Percentiles rank a stretch among this genome's conserved stretches.
These are phyloP conservation scores for Penicillium sp. DNA, from an alignment of 2,329 filamentous ascomycete genomes.

Conservation along the genomic window DNA sequence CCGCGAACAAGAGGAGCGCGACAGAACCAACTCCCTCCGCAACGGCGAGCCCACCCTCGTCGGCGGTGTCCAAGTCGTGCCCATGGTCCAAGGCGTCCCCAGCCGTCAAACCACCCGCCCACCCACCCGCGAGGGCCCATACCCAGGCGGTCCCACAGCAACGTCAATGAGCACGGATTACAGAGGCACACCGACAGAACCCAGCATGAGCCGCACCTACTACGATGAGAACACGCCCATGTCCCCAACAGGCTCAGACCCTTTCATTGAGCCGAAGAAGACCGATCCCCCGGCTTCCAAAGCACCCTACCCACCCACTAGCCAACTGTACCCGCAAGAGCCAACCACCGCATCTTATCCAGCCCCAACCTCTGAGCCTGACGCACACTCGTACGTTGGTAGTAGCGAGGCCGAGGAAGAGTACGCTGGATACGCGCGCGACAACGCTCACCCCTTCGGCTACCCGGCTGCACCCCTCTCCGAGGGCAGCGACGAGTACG, in stretches of 20 bases:
- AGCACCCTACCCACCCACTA: conserved; percentile 27
- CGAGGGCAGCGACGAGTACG: conserved; percentile 59
- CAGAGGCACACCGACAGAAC: conserved; percentile 29
- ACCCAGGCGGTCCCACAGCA: conserved; percentile 40
- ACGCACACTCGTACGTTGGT: conserved; percentile 54
- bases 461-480: conserved; percentile 53
- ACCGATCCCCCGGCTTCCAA: conserved; percentile 36
- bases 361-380: conserved; percentile 50
- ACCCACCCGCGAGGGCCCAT: conserved; percentile 52
- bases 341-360: conserved; percentile 36
- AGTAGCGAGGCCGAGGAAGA: conserved; percentile 71
- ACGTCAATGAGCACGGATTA: conserved; percentile 37
- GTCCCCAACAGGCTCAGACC: conserved; percentile 64
- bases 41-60: conserved; percentile 87
- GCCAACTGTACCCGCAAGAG: conserved; percentile 47
- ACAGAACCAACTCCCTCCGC: conserved; percentile 81
- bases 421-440: conserved; percentile 67
- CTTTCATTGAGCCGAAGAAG: conserved; percentile 58
- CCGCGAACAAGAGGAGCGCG: conserved; percentile 89
- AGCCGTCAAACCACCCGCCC: conserved; percentile 58
- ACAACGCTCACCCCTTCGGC: conserved; percentile 62
- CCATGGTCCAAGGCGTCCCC: conserved; percentile 75
- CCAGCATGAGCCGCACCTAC: conserved; percentile 51
- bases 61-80: conserved; percentile 91
- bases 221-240: conserved; percentile 52